phyloP scores from a whole-genome alignment of 2,329 filamentous ascomycete genomes.

The Phyllosticta capitalensis region DNA sequence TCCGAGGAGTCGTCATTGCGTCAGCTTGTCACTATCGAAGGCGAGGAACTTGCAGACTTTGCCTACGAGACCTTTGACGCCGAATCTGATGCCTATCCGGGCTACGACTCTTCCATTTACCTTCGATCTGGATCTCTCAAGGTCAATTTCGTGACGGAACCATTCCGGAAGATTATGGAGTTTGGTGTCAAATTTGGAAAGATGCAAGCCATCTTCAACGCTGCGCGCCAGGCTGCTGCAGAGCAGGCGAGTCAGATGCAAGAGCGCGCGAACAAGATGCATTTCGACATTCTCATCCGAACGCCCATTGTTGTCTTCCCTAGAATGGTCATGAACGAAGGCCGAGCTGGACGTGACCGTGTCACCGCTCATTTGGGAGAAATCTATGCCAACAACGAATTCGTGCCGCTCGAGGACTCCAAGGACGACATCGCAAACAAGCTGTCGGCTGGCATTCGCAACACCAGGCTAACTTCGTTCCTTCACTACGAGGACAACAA shows the following conservation, averaged over 20 bases:
- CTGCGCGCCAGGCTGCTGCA: slow-evolving; percentile 85
- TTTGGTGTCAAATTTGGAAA: slow-evolving; percentile 98
- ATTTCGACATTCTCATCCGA: slow-evolving; percentile 86
- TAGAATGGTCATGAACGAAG: slow-evolving; percentile 58
- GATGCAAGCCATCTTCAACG: slow-evolving; percentile 99
- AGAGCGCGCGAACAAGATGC: slow-evolving; percentile 79
- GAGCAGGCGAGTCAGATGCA: slow-evolving; percentile 91
- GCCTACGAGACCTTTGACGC: slow-evolving; percentile 92
- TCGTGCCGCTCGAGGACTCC: slow-evolving; percentile 72
- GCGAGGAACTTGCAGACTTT: slow-evolving; percentile 92
- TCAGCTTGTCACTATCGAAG: slow-evolving; percentile 86
- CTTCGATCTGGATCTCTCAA: slow-evolving; percentile 91
- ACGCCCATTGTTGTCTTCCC: slow-evolving; percentile 97
- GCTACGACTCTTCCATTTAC: slow-evolving; percentile 87
- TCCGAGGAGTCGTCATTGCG: slow-evolving; percentile 71
- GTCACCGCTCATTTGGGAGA: slow-evolving; percentile 92
- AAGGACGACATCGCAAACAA: slow-evolving; percentile 73
- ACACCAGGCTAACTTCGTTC: slow-evolving; percentile 81
- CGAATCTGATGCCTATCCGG: slow-evolving; percentile 68
- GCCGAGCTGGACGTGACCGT: slow-evolving; percentile 61
- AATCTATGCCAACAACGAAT: slow-evolving; percentile 93
- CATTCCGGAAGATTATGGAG: slow-evolving; percentile 94
- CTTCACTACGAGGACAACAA: slow-evolving; percentile 67
- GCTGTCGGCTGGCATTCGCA: slow-evolving; percentile 80
- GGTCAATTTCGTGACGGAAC: slow-evolving; percentile 93